Conservation (phyloP, 345 rosid species). For the Schrenkiella parvula region DNA sequence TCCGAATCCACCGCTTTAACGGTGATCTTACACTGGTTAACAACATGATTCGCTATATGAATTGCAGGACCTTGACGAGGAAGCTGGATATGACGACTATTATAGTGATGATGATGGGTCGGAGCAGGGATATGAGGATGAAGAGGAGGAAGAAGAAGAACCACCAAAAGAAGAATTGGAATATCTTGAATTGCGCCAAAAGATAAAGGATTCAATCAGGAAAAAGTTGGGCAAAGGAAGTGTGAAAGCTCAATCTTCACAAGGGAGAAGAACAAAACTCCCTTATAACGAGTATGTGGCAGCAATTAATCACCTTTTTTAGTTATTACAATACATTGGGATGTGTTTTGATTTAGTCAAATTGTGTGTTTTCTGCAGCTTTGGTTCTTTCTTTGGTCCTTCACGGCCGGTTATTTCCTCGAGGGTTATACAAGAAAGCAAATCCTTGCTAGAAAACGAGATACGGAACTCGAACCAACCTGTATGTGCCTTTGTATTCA, state of each 20-base stretch:
- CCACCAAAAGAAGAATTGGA: conserved; percentile 33
- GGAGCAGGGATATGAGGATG: conserved; percentile 20
- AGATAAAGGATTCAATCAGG: conserved; percentile 58
- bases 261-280: conserved; percentile 39
- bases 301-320: background rate
- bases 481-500: conserved; percentile 38
- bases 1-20: background rate
- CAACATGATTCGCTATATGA: background rate
- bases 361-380: conserved; percentile 42
- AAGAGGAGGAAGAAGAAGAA: conserved; percentile 33
- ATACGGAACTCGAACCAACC: conserved; percentile 39
- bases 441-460: conserved; percentile 75
- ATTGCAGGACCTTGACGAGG: conserved; percentile 34
- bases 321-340: background rate
- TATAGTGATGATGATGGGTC: conserved; percentile 21
- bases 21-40: background rate
- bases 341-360: conserved; percentile 1
- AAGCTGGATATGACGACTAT: conserved; percentile 32
- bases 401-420: conserved; percentile 81
- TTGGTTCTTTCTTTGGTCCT: conserved; percentile 96
- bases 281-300: conserved; percentile 63
- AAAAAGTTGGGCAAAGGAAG: conserved; percentile 47
- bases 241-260: conserved; percentile 34
- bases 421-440: conserved; percentile 96
- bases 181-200: conserved; percentile 68